Evolutionary conservation across 2,329 filamentous ascomycete genomes (phyloP).

Genomic region (Xylaria sp.): DNA sequence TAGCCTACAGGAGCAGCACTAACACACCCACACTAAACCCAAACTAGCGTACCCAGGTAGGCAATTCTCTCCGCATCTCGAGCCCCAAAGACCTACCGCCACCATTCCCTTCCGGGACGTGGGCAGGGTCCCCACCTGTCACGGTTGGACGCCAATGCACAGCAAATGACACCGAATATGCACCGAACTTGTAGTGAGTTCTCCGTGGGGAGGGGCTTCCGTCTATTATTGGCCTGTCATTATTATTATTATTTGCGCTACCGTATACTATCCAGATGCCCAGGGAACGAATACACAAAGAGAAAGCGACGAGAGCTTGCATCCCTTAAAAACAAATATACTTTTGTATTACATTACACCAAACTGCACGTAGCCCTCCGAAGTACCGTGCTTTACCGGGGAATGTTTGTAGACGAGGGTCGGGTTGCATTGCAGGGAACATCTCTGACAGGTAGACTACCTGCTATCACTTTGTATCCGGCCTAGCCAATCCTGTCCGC

Average conservation of each 20-base stretch:
- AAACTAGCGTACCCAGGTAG: background rate
- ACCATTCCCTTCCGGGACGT: conserved; percentile 14
- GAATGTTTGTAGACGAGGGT: conserved; percentile 8
- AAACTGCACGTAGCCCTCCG: background rate
- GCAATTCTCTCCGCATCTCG: conserved; percentile 16
- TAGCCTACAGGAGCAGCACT: too few relatives aligned
- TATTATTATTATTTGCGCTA: background rate
- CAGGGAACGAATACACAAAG: conserved; percentile 9
- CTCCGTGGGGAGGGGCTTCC: conserved; percentile 5
- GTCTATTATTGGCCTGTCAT: conserved; percentile 13
- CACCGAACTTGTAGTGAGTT: conserved; percentile 33
- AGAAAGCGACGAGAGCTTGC: too few relatives aligned
- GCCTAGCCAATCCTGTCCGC: too few relatives aligned
- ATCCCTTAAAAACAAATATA: background rate
- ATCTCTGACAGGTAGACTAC: background rate
- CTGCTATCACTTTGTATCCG: too few relatives aligned
- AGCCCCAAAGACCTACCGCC: background rate
- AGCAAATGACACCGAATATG: conserved; percentile 35
- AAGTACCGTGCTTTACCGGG: conserved; percentile 5
- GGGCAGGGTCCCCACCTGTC: conserved; percentile 18
- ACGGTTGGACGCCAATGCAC: conserved; percentile 15
- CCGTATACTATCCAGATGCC: conserved; percentile 5
- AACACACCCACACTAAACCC: too few relatives aligned
- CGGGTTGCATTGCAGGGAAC: conserved; percentile 20
- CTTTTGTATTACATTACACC: too few relatives aligned